phyloP scores from a whole-genome alignment of 768 basidiomycete species.

The Pulveroboletus ravenelii region DNA sequence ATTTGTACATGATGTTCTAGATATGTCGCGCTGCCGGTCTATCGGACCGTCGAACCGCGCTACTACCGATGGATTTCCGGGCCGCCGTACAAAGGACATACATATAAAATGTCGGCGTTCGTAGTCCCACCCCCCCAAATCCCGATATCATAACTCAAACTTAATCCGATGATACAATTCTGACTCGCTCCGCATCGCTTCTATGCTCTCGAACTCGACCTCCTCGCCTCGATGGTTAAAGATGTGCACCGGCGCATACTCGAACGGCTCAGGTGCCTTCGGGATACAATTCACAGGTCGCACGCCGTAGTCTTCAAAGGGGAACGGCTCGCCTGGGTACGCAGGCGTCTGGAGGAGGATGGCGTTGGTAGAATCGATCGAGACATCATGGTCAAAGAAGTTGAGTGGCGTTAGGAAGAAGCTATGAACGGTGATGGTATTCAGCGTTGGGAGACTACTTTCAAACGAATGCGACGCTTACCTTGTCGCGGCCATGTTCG shows the following conservation, averaged over 20 bases:
- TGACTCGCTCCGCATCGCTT: slow-evolving; percentile 38
- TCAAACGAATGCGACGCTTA: slow-evolving; percentile 18
- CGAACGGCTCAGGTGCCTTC: slow-evolving; percentile 33
- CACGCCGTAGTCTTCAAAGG: slow-evolving; percentile 52
- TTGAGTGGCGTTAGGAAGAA: slow-evolving; percentile 60
- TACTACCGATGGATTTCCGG: too few species aligned
- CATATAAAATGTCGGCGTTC: too few species aligned
- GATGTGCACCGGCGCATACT: slow-evolving; percentile 32
- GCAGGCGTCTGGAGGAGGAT: slow-evolving; percentile 42
- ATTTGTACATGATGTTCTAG: too few species aligned
- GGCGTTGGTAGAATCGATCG: slow-evolving; percentile 53
- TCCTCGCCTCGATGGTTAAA: slow-evolving; percentile 35
- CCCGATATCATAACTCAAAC: slow-evolving; percentile 21
- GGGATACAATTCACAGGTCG: slow-evolving; percentile 38
- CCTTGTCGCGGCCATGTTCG: slow-evolving; percentile 53
- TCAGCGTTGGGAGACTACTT: neutral
- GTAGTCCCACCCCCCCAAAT: neutral
- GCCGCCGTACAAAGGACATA: too few species aligned
- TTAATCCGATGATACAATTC: slow-evolving; percentile 40
- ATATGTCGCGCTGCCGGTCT: too few species aligned
- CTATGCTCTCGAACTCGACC: slow-evolving; percentile 26
- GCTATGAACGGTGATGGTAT: slow-evolving; percentile 23
- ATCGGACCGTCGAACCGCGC: too few species aligned
- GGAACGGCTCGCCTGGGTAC: slow-evolving; percentile 35
- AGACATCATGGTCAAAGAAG: slow-evolving; percentile 60